Percentiles rank a stretch among this genome's conserved stretches.
These are phyloP conservation scores for Erythrobasidium hasegawianum DNA, from an alignment of 1,284 basidiomycete species.

Conservation along the genomic window DNA sequence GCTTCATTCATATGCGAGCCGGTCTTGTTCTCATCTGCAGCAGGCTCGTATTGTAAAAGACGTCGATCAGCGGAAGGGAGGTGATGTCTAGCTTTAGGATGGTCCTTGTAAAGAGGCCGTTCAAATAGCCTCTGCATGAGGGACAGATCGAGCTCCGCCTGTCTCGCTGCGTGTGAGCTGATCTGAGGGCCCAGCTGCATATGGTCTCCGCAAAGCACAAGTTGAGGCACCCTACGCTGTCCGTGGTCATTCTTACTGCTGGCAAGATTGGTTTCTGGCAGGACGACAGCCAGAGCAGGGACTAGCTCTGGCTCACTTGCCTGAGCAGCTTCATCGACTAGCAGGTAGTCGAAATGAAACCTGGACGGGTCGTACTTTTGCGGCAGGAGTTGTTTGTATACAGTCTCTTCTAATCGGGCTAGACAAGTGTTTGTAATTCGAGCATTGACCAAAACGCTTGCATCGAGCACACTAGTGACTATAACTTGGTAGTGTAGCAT, in stretches of 20 bases:
- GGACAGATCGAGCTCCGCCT: slow-evolving; percentile 49
- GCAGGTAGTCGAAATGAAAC: slow-evolving; percentile 50
- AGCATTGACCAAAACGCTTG: slow-evolving; percentile 46
- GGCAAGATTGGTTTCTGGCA: slow-evolving; percentile 37
- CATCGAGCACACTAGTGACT: slow-evolving; percentile 48
- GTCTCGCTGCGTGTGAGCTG: slow-evolving; percentile 44
- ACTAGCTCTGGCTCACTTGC: slow-evolving; percentile 49
- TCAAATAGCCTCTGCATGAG: slow-evolving; percentile 49
- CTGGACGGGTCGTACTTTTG: neutral
- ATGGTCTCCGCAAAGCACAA: slow-evolving; percentile 50
- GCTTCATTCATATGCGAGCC: too few relatives aligned
- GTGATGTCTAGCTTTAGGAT: slow-evolving; percentile 39
- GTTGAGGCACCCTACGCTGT: slow-evolving; percentile 37
- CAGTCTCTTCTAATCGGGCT: slow-evolving; percentile 41
- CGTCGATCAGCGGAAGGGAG: neutral
- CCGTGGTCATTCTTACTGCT: slow-evolving; percentile 33
- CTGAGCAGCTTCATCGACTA: slow-evolving; percentile 52
- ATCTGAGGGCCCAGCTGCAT: slow-evolving; percentile 51
- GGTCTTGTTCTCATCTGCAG: too few relatives aligned
- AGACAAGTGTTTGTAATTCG: slow-evolving; percentile 47
- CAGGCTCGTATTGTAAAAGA: neutral
- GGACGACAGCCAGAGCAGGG: slow-evolving; percentile 48
- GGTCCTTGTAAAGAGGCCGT: slow-evolving; percentile 44
- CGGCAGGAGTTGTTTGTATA: slow-evolving; percentile 38
- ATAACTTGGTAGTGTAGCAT: slow-evolving; percentile 49